A percentile compares a stretch with the other conserved stretches of the same genome.
These are phyloP conservation scores for Lolium rigidum DNA, from an alignment of 176 grass and related monocot genomes.

Conservation along the genomic window DNA sequence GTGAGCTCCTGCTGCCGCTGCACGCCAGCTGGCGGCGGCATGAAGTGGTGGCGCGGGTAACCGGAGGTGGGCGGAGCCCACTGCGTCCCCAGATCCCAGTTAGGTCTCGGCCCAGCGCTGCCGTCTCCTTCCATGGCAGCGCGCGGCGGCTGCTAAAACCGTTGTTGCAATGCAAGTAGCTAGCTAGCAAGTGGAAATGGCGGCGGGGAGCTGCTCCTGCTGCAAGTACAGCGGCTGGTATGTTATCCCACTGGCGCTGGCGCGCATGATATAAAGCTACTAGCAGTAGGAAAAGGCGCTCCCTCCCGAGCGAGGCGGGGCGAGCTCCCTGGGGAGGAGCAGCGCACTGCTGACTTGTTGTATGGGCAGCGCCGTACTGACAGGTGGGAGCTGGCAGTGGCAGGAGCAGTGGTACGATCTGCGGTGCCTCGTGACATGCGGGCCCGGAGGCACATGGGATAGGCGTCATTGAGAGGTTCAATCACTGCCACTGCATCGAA, in stretches of 20 bases:
- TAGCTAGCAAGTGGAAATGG: no score
- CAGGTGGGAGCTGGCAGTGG: slow-evolving; percentile 45
- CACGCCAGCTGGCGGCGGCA: slow-evolving; percentile 20
- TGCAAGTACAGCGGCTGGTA: no score
- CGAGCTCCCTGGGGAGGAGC: slow-evolving; percentile 50
- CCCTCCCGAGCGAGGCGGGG: neutral
- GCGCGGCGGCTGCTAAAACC: no score
- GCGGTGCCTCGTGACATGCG: slow-evolving; percentile 41
- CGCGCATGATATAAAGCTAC: no score
- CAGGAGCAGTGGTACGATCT: slow-evolving; percentile 8
- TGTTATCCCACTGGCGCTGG: no score
- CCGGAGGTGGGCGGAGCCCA: slow-evolving; percentile 27
- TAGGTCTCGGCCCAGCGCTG: neutral
- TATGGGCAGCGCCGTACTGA: slow-evolving; percentile 20
- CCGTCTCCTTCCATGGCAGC: slow-evolving; percentile 34
- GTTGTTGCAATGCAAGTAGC: no score
- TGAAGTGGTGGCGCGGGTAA: slow-evolving; percentile 30
- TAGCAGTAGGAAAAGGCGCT: no score
- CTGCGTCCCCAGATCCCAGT: slow-evolving; percentile 43
- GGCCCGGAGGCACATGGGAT: slow-evolving; percentile 49
- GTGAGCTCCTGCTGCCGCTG: slow-evolving; percentile 55
- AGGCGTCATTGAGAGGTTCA: slow-evolving; percentile 67
- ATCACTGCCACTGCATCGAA: slow-evolving; percentile 48
- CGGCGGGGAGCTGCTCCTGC: no score
- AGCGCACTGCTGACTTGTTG: slow-evolving; percentile 28